phyloP scores from a whole-genome alignment of 768 basidiomycete genomes.

The Russula abietina region DNA sequence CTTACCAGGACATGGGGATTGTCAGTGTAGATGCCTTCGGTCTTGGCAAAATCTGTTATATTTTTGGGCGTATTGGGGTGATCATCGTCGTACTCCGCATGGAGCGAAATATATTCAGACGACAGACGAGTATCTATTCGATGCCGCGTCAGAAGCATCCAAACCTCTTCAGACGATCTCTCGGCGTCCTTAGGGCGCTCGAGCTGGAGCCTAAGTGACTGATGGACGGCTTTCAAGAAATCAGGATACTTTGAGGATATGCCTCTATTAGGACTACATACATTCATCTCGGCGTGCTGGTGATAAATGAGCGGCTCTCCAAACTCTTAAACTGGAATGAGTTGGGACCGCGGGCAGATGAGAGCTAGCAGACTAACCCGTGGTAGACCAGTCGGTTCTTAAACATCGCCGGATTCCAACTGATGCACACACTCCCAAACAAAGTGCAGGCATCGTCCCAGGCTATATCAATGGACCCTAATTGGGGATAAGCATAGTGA shows the following conservation, averaged over 20 bases:
- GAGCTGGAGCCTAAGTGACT: slow-evolving; percentile 40
- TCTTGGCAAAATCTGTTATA: slow-evolving; percentile 6
- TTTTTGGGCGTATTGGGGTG: neutral
- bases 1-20: slow-evolving; percentile 23
- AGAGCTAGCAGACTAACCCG: slow-evolving; percentile 44
- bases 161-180: slow-evolving; percentile 45
- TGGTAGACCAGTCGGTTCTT: slow-evolving; percentile 49
- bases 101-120: slow-evolving; percentile 65
- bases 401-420: slow-evolving; percentile 77
- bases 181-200: slow-evolving; percentile 5
- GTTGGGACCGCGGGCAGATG: neutral
- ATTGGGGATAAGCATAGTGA: slow-evolving; percentile 4
- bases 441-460: slow-evolving; percentile 72
- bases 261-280: slow-evolving; percentile 21
- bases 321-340: slow-evolving; percentile 28
- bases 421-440: slow-evolving; percentile 79
- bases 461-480: slow-evolving; percentile 38
- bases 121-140: slow-evolving; percentile 50
- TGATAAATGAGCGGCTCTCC: slow-evolving; percentile 29
- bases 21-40: slow-evolving; percentile 23
- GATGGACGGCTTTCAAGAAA: slow-evolving; percentile 34
- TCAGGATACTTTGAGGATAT: neutral
- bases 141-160: slow-evolving; percentile 80
- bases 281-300: slow-evolving; percentile 29
- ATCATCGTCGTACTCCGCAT: slow-evolving; percentile 40